Percentiles rank a stretch among this genome's conserved stretches.
Evolutionary conservation across 2,329 filamentous ascomycete species (phyloP).

Genomic region (Colletotrichum australisinense): DNA sequence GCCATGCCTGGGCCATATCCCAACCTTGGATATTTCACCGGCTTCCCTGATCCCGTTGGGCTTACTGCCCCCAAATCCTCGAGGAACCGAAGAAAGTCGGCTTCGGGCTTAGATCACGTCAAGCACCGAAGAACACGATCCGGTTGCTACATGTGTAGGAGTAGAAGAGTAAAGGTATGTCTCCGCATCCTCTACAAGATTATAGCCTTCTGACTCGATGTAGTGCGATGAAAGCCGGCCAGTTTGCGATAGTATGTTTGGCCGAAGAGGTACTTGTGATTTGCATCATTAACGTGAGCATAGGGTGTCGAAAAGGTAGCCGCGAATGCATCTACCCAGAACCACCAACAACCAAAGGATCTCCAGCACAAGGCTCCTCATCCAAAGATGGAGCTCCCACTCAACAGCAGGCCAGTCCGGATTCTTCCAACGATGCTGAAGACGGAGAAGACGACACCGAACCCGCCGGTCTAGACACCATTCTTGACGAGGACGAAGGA

Average conservation of each 20-base stretch:
- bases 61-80: slow-evolving; percentile 60
- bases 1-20: slow-evolving; percentile 57
- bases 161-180: slow-evolving; percentile 82
- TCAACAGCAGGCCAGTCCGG: slow-evolving; percentile 59
- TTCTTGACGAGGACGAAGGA: slow-evolving; percentile 66
- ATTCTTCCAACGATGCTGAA: slow-evolving; percentile 65
- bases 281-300: slow-evolving; percentile 40
- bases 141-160: slow-evolving; percentile 92
- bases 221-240: slow-evolving; percentile 93
- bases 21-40: slow-evolving; percentile 60
- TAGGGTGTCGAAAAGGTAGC: slow-evolving; percentile 91
- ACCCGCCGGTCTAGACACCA: slow-evolving; percentile 59
- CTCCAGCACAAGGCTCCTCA: slow-evolving; percentile 45
- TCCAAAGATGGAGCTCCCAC: slow-evolving; percentile 50
- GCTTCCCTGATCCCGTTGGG: slow-evolving; percentile 61
- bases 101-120: slow-evolving; percentile 73
- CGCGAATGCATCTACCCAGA: slow-evolving; percentile 93
- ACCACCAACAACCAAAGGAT: slow-evolving; percentile 60
- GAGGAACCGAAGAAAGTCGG: slow-evolving; percentile 63
- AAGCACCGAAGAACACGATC: slow-evolving; percentile 95
- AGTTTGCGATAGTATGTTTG: slow-evolving; percentile 78
- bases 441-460: slow-evolving; percentile 55
- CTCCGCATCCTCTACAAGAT: background rate
- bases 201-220: slow-evolving; percentile 27
- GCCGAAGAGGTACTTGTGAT: slow-evolving; percentile 30